phyloP scores from a whole-genome alignment of 2,329 filamentous ascomycete species.

The Erysiphe pulchra region DNA sequence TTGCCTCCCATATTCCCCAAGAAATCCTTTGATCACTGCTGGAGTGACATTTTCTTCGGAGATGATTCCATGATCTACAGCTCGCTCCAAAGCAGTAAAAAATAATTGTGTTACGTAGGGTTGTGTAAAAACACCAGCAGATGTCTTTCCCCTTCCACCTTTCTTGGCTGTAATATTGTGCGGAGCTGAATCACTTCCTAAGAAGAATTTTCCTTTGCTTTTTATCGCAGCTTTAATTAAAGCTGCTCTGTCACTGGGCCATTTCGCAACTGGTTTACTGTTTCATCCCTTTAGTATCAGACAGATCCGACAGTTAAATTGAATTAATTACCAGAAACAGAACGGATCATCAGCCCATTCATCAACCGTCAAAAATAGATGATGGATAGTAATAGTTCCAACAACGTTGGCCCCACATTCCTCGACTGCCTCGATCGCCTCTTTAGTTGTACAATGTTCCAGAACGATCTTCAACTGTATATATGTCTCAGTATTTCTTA shows the following conservation, averaged over 20 bases:
- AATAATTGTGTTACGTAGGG: conserved; percentile 41
- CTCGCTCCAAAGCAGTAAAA: conserved; percentile 35
- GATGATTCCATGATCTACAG: conserved; percentile 26
- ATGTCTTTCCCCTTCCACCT: conserved; percentile 22
- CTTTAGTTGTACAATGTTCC: conserved; percentile 73
- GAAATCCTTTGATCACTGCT: conserved; percentile 27
- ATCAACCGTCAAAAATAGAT: conserved; percentile 37
- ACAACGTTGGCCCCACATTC: conserved; percentile 54
- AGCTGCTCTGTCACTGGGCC: conserved; percentile 24
- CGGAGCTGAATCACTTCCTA: conserved; percentile 26
- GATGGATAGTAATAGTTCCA: conserved; percentile 15
- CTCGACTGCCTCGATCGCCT: conserved; percentile 53
- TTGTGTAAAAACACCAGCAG: conserved; percentile 61
- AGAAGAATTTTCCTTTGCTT: conserved; percentile 41
- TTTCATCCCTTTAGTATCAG: conserved; percentile 13
- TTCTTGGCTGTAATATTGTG: conserved; percentile 36
- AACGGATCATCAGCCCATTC: conserved; percentile 44
- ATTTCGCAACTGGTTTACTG: conserved; percentile 23
- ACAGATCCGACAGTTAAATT: too few relatives aligned
- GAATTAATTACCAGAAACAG: conserved; percentile 27
- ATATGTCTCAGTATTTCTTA: too few relatives aligned
- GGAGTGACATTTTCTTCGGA: conserved; percentile 25
- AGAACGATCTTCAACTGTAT: conserved; percentile 35
- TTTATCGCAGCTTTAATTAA: conserved; percentile 29
- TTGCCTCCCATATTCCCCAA: conserved; percentile 23